phyloP scores from a whole-genome alignment of 306 rosid species.

The Styphnolobium japonicum region DNA sequence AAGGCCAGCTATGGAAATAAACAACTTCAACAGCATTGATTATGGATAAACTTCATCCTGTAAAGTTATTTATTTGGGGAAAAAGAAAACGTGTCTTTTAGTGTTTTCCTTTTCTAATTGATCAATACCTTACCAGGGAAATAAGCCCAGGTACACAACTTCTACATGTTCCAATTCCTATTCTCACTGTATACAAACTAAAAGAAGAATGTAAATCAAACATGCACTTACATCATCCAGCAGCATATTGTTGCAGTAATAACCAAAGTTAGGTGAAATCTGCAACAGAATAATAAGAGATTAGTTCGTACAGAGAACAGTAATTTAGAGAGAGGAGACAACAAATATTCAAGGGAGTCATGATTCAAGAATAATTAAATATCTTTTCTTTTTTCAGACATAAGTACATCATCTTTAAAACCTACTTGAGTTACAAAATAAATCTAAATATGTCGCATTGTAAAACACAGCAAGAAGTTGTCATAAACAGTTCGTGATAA shows the following conservation, averaged over 20 bases:
- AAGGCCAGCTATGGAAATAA: neutral
- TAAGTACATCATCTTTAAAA: neutral
- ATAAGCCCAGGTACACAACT: neutral
- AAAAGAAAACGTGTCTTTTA: neutral
- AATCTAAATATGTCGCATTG: neutral
- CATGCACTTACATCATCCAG: constrained; percentile 88
- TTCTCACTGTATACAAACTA: neutral
- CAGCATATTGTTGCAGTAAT: constrained; percentile 83
- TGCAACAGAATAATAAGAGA: constrained; percentile 29
- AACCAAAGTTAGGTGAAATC: constrained; percentile 82
- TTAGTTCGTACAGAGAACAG: constrained; percentile 1
- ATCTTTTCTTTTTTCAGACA: neutral
- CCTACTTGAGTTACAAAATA: neutral
- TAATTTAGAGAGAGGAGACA: neutral
- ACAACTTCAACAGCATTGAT: neutral
- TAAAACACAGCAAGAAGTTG: neutral
- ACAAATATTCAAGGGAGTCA: neutral
- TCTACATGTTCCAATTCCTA: neutral
- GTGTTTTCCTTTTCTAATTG: neutral
- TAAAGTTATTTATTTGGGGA: neutral
- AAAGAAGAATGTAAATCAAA: constrained; percentile 11
- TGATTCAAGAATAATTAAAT: neutral
- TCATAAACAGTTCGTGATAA: neutral
- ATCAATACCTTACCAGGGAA: neutral
- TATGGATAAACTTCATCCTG: neutral